Base-by-base conservation (phyloP, 208 protist genomes). In the Naegleria lovaniensis region DNA sequence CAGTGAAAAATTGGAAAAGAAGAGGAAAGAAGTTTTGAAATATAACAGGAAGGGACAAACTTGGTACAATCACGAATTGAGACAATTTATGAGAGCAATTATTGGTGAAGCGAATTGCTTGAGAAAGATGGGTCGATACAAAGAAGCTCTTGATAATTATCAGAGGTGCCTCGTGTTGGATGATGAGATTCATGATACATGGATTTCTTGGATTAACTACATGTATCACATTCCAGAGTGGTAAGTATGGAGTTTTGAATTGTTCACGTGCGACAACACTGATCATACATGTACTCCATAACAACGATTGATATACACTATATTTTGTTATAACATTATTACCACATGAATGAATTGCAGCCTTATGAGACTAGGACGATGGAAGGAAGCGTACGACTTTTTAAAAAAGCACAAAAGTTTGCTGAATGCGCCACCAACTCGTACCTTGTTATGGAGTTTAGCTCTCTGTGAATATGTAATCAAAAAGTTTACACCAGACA, bases 71-170 rank as follows among this genome's bases (percentile, higher is more conserved):
- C 22, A 29, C 19, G 39, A 48, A 58, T 58, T 25, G 13, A 48
- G 85, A 58, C 22, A 39, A 36, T 88, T 39, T 29, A 58, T 88
- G 39, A 48, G 85, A 88, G 13, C 25, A 29, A 19, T 58, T 15
- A n/a, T 58, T 19, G 85, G 85, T 36, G 85, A 88, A 58, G 85
- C 85, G 9, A 88, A 88, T 29, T 43, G n/a, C 9, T 29, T 88
- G 5, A 25, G 85, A 48, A 88, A 88, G 85, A 55, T 88, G 40
- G 43, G 85, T 39, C 51, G 41, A 38, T 58, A 88, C 55, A 29
- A 88, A 58, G 85, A 88, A 58, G 39, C 85, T 25, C 40, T 88
- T 1, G 9, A 88, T 19, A 7, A 11, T 29, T 88, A 88, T 88
- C 13, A 58, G 58, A 48, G 25, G 11, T 88, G 19, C 6, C 29